Conservation (phyloP, 1,284 basidiomycete genomes). For the Trichosporon coremiiforme region DNA sequence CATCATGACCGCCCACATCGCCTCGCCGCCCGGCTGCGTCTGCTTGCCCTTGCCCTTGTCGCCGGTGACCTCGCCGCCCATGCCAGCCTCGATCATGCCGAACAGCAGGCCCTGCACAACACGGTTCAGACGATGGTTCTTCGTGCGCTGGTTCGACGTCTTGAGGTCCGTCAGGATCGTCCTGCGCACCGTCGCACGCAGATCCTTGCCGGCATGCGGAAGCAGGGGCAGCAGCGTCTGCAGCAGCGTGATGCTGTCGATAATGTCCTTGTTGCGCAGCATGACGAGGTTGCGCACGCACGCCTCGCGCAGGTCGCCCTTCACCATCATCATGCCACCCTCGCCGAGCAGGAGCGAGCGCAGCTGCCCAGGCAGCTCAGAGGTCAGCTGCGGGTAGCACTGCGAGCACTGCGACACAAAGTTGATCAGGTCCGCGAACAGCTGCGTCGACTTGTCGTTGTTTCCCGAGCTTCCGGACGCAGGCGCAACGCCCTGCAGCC, state of each 20-base stretch:
- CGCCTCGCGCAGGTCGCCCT: constrained; percentile 68
- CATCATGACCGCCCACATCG: constrained; percentile 95
- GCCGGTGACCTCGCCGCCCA: constrained; percentile 75
- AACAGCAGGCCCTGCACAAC: constrained; percentile 96
- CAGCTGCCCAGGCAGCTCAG: constrained; percentile 76
- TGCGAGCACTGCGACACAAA: constrained; percentile 75
- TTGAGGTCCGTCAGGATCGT: constrained; percentile 96
- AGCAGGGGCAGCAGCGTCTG: constrained; percentile 91
- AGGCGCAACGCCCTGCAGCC: constrained; percentile 61
- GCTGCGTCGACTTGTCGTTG: constrained; percentile 68
- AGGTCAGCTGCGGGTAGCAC: constrained; percentile 85
- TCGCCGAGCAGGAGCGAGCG: constrained; percentile 67
- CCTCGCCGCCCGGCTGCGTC: constrained; percentile 70
- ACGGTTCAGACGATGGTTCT: constrained; percentile 94
- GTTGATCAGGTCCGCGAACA: constrained; percentile 80
- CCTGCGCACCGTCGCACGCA: constrained; percentile 84
- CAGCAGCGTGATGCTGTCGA: constrained; percentile 87
- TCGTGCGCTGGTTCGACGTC: constrained; percentile 82
- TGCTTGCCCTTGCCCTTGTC: constrained; percentile 66
- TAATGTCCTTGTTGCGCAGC: constrained; percentile 88
- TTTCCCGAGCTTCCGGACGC: constrained; percentile 38
- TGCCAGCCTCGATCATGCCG: constrained; percentile 88
- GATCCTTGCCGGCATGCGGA: constrained; percentile 82
- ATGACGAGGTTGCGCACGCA: constrained; percentile 88
- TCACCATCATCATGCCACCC: constrained; percentile 42